phyloP scores from a whole-genome alignment of 1,284 basidiomycete species.

The Cutaneotrichosporon spelunceum region DNA sequence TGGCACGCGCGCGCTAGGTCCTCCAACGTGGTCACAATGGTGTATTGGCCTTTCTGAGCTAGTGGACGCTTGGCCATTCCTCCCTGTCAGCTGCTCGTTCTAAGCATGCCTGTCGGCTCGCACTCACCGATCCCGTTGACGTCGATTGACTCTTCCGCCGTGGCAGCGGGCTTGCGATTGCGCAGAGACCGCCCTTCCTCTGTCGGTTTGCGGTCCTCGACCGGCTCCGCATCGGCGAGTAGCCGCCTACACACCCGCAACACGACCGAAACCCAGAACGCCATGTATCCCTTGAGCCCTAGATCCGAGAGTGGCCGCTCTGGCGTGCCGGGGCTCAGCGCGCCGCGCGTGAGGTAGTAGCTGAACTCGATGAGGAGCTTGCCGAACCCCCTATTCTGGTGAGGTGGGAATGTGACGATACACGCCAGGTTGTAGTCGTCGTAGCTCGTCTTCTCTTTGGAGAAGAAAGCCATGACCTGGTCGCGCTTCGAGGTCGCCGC shows the following conservation, averaged over 20 bases:
- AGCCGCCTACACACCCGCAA: conserved; percentile 72
- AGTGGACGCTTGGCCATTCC: conserved; percentile 10
- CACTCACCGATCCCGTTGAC: conserved; percentile 30
- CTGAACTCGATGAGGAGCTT: conserved; percentile 98
- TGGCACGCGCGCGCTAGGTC: conserved; percentile 76
- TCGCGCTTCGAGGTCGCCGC: conserved; percentile 68
- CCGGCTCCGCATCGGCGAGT: conserved; percentile 23
- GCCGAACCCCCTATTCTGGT: conserved; percentile 84
- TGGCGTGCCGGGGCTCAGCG: conserved; percentile 73
- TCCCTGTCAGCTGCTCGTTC: conserved; percentile 9
- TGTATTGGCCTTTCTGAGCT: conserved; percentile 29
- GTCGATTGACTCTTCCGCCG: conserved; percentile 14
- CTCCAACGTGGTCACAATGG: conserved; percentile 63
- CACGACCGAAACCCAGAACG: conserved; percentile 84
- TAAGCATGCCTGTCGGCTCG: neutral
- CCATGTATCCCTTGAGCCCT: conserved; percentile 83
- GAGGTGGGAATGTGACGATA: conserved; percentile 92
- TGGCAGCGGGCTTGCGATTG: conserved; percentile 1
- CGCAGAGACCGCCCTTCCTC: conserved; percentile 25
- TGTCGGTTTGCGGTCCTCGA: neutral
- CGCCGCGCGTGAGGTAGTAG: conserved; percentile 77
- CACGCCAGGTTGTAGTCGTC: conserved; percentile 97
- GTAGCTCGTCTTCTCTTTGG: conserved; percentile 95
- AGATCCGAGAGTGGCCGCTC: conserved; percentile 93
- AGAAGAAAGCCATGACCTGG: conserved; percentile 90